These are phyloP conservation scores for Talaromyces rugulosus DNA, from an alignment of 2,329 filamentous ascomycete genomes.

Conservation along the genomic window DNA sequence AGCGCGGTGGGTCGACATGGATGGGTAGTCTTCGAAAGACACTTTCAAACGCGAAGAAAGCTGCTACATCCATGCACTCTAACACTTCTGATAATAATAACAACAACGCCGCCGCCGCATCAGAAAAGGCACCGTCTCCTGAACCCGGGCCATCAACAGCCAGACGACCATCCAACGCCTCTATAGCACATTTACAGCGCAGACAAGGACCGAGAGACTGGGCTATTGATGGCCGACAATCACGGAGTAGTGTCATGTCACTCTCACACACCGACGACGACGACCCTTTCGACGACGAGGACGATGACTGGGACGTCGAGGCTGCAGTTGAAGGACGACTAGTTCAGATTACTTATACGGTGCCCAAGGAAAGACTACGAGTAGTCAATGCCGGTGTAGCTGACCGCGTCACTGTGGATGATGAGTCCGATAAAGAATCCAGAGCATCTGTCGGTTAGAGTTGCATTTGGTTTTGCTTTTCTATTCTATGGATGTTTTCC, in stretches of 20 bases:
- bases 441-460: not conserved
- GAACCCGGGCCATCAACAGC: slow-evolving; percentile 29
- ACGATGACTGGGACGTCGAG: slow-evolving; percentile 71
- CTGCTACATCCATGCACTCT: slow-evolving; percentile 8
- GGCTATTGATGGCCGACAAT: slow-evolving; percentile 34
- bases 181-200: slow-evolving; percentile 44
- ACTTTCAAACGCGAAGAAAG: slow-evolving; percentile 44
- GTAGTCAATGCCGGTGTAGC: slow-evolving; percentile 73
- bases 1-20: slow-evolving; percentile 52
- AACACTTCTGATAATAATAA: slow-evolving; percentile 10
- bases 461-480: not conserved
- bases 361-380: slow-evolving; percentile 76
- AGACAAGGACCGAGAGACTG: slow-evolving; percentile 52
- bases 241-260: slow-evolving; percentile 6
- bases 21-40: slow-evolving; percentile 65
- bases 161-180: slow-evolving; percentile 46
- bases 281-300: slow-evolving; percentile 26
- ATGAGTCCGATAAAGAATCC: slow-evolving; percentile 3
- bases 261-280: not conserved
- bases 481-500: not conserved
- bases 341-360: slow-evolving; percentile 87
- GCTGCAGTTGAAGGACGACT: slow-evolving; percentile 65
- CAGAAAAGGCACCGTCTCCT: slow-evolving; percentile 16
- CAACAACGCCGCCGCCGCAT: not conserved
- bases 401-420: slow-evolving; percentile 27